Evolutionary conservation across 306 rosid genomes (phyloP).

Genomic region (Leucaena leucocephala): DNA sequence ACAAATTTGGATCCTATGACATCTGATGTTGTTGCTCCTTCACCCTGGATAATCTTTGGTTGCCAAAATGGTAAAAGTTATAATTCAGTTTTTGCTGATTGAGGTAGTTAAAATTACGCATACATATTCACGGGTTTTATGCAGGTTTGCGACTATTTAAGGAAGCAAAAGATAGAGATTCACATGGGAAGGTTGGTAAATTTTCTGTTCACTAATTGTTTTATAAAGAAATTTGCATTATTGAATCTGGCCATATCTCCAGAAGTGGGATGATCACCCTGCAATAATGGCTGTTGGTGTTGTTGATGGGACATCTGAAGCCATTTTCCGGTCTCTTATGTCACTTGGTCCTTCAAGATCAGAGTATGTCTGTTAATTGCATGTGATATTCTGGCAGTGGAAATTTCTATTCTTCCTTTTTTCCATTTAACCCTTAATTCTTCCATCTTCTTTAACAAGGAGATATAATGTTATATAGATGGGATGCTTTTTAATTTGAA

Average conservation of each 20-base stretch:
- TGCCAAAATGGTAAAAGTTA: conserved; percentile 78
- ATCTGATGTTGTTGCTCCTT: conserved; percentile 90
- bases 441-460: conserved; percentile 9
- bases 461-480: conserved; percentile 24
- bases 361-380: conserved; percentile 61
- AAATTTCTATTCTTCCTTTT: conserved; percentile 26
- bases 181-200: conserved; percentile 59
- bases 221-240: conserved; percentile 32
- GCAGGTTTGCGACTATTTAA: conserved; percentile 88
- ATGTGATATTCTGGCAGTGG: conserved; percentile 15
- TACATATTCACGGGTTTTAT: conserved; percentile 30
- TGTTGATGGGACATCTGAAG: conserved; percentile 92
- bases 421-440: not conserved
- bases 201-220: conserved; percentile 27
- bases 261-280: conserved; percentile 98
- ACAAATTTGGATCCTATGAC: conserved; percentile 54
- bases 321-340: conserved; percentile 86
- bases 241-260: conserved; percentile 35
- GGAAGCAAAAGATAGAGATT: conserved; percentile 88
- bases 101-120: conserved; percentile 23
- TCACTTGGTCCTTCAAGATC: conserved; percentile 96
- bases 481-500: not conserved
- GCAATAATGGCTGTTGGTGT: conserved; percentile 97
- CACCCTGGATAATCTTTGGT: conserved; percentile 96
- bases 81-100: conserved; percentile 33